phyloP scores from a whole-genome alignment of 352 stramenopile species.

The Phytopythium cucurbitacearum region DNA sequence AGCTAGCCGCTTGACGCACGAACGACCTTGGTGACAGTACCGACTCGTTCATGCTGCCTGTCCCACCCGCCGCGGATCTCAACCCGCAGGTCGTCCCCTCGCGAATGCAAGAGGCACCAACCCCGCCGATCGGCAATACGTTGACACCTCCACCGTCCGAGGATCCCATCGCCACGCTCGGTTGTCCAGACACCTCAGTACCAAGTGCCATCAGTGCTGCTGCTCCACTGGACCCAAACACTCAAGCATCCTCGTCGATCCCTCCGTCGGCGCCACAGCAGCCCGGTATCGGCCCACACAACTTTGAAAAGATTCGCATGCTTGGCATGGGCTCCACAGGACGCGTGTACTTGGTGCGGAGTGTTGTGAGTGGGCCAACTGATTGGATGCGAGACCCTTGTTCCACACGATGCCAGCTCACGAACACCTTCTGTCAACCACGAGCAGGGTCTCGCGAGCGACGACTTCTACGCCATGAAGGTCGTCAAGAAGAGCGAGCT shows the following conservation, averaged over 20 bases:
- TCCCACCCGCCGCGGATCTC: too few relatives aligned
- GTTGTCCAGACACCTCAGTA: conserved; percentile 4
- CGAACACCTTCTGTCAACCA: too few relatives aligned
- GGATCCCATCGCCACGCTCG: too few relatives aligned
- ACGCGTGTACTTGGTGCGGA: conserved; percentile 43
- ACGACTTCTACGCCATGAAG: conserved; percentile 52
- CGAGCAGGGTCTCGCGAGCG: conserved; percentile 24
- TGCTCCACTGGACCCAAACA: too few relatives aligned
- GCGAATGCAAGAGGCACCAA: too few relatives aligned
- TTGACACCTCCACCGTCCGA: too few relatives aligned
- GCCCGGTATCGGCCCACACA: conserved; percentile 26
- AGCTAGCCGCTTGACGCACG: too few relatives aligned
- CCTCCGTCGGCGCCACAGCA: conserved; percentile 3
- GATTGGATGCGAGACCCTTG: neutral
- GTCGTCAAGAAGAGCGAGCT: conserved; percentile 56
- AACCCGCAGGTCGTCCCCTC: too few relatives aligned
- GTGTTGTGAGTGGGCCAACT: conserved; percentile 18
- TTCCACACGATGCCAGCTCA: neutral
- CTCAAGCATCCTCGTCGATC: neutral
- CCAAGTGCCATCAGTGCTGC: too few relatives aligned
- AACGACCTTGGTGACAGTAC: too few relatives aligned
- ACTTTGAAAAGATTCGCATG: conserved; percentile 50
- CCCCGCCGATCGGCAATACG: too few relatives aligned
- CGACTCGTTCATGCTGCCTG: too few relatives aligned
- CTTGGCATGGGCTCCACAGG: conserved; percentile 37